Conservation (phyloP, 495 filamentous ascomycete genomes). For the Penicillium mononematosum region DNA sequence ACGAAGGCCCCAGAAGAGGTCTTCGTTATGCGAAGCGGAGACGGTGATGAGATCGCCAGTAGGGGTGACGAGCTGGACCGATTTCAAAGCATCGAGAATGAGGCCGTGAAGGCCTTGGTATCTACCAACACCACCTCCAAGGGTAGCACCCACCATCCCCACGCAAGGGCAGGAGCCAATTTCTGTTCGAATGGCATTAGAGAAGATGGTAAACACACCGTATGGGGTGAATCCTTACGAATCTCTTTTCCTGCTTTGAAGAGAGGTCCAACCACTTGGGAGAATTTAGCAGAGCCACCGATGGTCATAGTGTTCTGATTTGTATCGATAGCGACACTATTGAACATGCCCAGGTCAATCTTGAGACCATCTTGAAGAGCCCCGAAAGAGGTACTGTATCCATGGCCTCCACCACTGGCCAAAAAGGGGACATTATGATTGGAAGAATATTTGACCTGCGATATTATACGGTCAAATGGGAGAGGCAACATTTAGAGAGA, state of each 20-base stretch:
- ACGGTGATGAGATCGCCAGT: constrained; percentile 11
- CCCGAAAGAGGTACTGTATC: not conserved
- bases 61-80: not conserved
- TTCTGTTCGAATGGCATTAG: not conserved
- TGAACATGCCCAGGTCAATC: not conserved
- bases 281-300: not conserved
- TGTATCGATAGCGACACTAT: not conserved
- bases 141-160: constrained; percentile 1
- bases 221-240: not conserved
- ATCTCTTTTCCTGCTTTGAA: not conserved
- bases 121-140: constrained; percentile 1
- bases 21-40: constrained; percentile 26
- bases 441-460: not conserved
- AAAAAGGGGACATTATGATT: not conserved
- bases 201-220: not conserved
- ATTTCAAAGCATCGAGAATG: not conserved
- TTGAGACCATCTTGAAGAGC: not conserved
- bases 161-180: constrained; percentile 1
- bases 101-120: not conserved
- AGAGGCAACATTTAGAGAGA: too few species aligned
- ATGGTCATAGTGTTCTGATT: not conserved
- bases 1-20: constrained; percentile 39
- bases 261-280: not conserved
- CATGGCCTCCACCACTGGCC: not conserved
- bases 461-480: too few species aligned